Percentiles rank a stretch among this genome's conserved stretches.
Evolutionary conservation across 2,329 filamentous ascomycete genomes (phyloP).

Genomic region (Penicillium paneum): DNA sequence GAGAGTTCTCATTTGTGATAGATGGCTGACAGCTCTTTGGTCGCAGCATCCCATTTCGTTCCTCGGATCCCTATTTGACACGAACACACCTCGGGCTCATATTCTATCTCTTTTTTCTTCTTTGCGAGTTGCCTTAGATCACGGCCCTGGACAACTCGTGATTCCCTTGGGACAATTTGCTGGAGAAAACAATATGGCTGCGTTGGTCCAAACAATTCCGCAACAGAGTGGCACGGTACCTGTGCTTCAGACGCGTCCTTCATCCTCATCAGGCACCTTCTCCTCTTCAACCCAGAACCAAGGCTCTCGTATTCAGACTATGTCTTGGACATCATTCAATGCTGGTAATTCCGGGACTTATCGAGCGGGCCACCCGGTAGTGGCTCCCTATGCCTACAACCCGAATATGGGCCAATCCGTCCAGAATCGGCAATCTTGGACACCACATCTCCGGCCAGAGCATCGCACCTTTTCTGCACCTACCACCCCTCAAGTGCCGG

Average conservation of each 20-base stretch:
- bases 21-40: slow-evolving; percentile 23
- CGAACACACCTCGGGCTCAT: slow-evolving; percentile 6
- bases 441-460: slow-evolving; percentile 56
- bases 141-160: slow-evolving; percentile 21
- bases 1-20: slow-evolving; percentile 11
- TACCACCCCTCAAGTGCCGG: slow-evolving; percentile 41
- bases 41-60: slow-evolving; percentile 19
- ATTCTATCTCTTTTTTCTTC: slow-evolving; percentile 3
- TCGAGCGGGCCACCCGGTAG: slow-evolving; percentile 55
- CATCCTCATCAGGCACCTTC: slow-evolving; percentile 61
- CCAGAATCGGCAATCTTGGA: slow-evolving; percentile 54
- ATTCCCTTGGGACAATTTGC: slow-evolving; percentile 14
- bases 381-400: slow-evolving; percentile 78
- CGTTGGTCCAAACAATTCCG: slow-evolving; percentile 76
- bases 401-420: slow-evolving; percentile 59
- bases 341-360: slow-evolving; percentile 43
- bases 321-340: slow-evolving; percentile 45
- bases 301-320: slow-evolving; percentile 35
- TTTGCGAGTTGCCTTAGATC: slow-evolving; percentile 12
- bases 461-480: slow-evolving; percentile 55
- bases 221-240: slow-evolving; percentile 70
- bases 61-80: slow-evolving; percentile 20
- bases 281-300: slow-evolving; percentile 33
- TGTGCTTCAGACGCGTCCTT: slow-evolving; percentile 71
- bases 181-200: slow-evolving; percentile 65